Evolutionary conservation across 75 land plant species (phyloP).

Genomic region (Isoetes taiwanensis): DNA sequence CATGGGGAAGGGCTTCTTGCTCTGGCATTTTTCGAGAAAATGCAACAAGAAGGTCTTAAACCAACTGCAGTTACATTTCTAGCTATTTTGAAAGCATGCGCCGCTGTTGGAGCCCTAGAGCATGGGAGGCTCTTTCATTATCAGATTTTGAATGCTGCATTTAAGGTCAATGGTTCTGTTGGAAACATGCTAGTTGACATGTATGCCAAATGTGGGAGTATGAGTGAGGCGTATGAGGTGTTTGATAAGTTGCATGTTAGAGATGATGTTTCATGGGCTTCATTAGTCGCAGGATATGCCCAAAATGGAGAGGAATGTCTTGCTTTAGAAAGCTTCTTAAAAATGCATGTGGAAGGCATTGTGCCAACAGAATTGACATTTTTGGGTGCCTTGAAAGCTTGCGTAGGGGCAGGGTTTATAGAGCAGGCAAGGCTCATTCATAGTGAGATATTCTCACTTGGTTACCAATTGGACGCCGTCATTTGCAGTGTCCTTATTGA

Average conservation of each 20-base stretch:
- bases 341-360: not conserved
- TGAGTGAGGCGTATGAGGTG: too few species aligned
- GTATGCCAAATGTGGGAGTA: slow-evolving; percentile 41
- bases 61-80: slow-evolving; percentile 32
- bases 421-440: not conserved
- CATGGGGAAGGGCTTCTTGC: slow-evolving; percentile 22
- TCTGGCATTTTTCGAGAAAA: slow-evolving; percentile 18
- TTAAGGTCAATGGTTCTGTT: slow-evolving; percentile 27
- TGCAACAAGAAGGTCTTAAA: slow-evolving; percentile 21
- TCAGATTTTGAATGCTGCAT: too few species aligned
- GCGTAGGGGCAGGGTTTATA: not conserved
- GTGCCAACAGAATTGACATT: slow-evolving; percentile 9
- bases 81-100: slow-evolving; percentile 36
- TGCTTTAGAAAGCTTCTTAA: too few species aligned
- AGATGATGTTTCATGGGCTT: too few species aligned
- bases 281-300: too few species aligned
- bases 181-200: slow-evolving; percentile 40
- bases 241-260: too few species aligned
- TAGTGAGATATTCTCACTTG: not conserved
- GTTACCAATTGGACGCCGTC: slow-evolving; percentile 7
- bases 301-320: too few species aligned
- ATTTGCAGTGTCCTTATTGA: slow-evolving; percentile 10
- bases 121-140: slow-evolving; percentile 27
- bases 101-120: slow-evolving; percentile 17
- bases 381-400: not conserved